Evolutionary conservation across 2,329 filamentous ascomycete species (phyloP).

Genomic region (Cryphonectria naterciae): DNA sequence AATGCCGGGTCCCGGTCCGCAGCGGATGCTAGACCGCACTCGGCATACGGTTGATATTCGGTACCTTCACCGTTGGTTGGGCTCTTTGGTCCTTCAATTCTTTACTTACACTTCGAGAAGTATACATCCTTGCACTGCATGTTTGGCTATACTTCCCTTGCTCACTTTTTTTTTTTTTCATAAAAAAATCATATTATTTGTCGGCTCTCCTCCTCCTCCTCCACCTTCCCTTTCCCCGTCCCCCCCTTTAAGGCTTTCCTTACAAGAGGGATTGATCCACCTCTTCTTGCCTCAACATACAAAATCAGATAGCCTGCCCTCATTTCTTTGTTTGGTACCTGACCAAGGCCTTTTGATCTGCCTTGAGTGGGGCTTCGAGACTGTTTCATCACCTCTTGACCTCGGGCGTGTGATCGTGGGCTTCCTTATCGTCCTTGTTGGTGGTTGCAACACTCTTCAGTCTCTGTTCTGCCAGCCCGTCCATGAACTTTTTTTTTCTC

Average conservation of each 20-base stretch:
- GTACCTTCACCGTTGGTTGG: not conserved
- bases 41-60: not conserved
- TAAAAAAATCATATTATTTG: not conserved
- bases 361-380: not conserved
- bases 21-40: not conserved
- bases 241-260: not conserved
- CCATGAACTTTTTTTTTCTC: not conserved
- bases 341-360: not conserved
- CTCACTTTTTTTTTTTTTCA: not conserved
- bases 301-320: not conserved
- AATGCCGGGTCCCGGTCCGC: not conserved
- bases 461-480: not conserved
- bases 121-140: not conserved
- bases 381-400: not conserved
- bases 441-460: not conserved
- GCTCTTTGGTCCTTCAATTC: not conserved
- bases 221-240: not conserved
- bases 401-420: constrained; percentile 1
- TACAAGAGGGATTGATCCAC: not conserved
- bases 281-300: not conserved
- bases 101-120: not conserved
- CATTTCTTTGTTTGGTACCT: not conserved
- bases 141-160: not conserved
- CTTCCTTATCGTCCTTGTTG: not conserved
- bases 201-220: not conserved